phyloP scores from a whole-genome alignment of 495 filamentous ascomycete genomes.

The Aspergillus diversus region DNA sequence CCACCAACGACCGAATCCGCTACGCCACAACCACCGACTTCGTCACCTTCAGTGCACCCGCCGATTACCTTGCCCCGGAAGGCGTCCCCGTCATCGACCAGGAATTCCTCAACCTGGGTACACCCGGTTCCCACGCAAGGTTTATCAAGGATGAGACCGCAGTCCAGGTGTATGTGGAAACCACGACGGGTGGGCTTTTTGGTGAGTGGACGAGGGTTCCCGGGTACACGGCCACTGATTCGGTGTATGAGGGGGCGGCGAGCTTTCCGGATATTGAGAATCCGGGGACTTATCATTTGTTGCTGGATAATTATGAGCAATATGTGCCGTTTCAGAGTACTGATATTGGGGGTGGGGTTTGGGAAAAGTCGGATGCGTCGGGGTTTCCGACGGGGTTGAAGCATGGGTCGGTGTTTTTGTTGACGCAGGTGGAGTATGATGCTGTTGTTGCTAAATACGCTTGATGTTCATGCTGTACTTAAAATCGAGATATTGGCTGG shows the following conservation, averaged over 20 bases:
- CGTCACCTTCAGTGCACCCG: conserved; percentile 8
- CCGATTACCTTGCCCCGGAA: conserved; percentile 20
- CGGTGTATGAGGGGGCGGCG: conserved; percentile 16
- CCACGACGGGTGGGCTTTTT: conserved; percentile 15
- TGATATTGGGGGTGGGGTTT: not conserved
- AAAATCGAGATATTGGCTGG: no score
- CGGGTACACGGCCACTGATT: conserved; percentile 7
- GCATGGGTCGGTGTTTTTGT: conserved; percentile 17
- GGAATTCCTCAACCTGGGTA: conserved; percentile 15
- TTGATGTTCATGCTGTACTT: not conserved
- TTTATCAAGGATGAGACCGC: conserved; percentile 21
- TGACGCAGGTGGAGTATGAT: conserved; percentile 17
- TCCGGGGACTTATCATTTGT: conserved; percentile 4
- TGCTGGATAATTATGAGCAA: conserved; percentile 21
- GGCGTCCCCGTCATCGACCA: conserved; percentile 18
- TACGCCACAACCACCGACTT: conserved; percentile 20
- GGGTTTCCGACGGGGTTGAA: conserved; percentile 22
- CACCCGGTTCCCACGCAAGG: conserved; percentile 5
- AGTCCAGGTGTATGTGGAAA: conserved; percentile 16
- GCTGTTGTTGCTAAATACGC: conserved; percentile 7
- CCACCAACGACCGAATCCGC: conserved; percentile 17
- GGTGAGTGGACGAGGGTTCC: conserved; percentile 11
- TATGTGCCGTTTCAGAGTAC: conserved; percentile 18
- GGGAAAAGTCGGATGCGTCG: conserved; percentile 1
- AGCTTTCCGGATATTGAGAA: conserved; percentile 11